phyloP scores from a whole-genome alignment of 768 basidiomycete genomes.

The Amanita molliuscula region DNA sequence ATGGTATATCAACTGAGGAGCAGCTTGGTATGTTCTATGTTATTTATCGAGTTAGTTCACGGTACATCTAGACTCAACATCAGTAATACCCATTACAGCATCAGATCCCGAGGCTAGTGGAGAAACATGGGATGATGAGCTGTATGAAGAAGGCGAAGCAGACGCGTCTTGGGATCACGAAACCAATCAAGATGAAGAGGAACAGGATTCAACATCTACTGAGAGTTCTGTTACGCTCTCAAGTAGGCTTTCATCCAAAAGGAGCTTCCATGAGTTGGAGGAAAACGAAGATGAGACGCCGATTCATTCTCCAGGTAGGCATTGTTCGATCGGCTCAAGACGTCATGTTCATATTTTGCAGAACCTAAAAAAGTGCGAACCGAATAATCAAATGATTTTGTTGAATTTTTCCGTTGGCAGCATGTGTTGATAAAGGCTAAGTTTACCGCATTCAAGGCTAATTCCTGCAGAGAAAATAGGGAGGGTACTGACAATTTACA shows the following conservation, averaged over 20 bases:
- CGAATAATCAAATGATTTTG: not conserved
- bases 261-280: slow-evolving; percentile 38
- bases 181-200: slow-evolving; percentile 23
- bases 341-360: not conserved
- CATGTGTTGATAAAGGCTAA: not conserved
- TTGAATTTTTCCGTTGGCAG: not conserved
- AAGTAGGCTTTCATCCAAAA: slow-evolving; percentile 45
- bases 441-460: not conserved
- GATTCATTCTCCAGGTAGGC: slow-evolving; percentile 36
- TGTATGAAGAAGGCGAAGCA: slow-evolving; percentile 28
- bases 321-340: not conserved
- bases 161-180: slow-evolving; percentile 30
- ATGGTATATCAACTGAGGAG: not conserved
- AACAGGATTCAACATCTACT: slow-evolving; percentile 34
- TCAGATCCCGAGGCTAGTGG: not conserved
- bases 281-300: slow-evolving; percentile 21
- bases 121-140: slow-evolving; percentile 11
- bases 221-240: slow-evolving; percentile 47
- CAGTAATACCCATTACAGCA: slow-evolving; percentile 6
- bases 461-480: not conserved
- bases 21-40: not conserved
- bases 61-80: slow-evolving; percentile 8
- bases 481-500: not conserved
- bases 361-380: slow-evolving; percentile 2
- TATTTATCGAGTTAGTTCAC: no score